These are phyloP conservation scores for Hygrophorus pudorinus DNA, from an alignment of 768 basidiomycete species.

Conservation along the genomic window DNA sequence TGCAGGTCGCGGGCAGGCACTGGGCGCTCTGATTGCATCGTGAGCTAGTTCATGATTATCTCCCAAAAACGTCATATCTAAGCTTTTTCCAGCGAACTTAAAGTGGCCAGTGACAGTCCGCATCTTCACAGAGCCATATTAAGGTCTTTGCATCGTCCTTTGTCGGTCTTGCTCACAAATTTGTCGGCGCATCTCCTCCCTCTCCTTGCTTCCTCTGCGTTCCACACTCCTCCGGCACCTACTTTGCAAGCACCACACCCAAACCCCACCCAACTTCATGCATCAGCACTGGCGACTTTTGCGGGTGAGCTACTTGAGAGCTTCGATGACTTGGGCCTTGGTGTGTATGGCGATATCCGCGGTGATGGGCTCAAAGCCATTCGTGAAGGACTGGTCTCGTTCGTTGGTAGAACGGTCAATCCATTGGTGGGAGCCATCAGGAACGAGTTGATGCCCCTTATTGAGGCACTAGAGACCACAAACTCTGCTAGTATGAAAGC, in stretches of 20 bases:
- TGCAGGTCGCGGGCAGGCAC: constrained; percentile 54
- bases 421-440: constrained; percentile 56
- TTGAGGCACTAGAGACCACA: constrained; percentile 53
- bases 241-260: constrained; percentile 40
- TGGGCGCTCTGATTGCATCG: constrained; percentile 65
- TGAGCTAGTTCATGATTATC: constrained; percentile 28
- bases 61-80: constrained; percentile 7
- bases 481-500: constrained; percentile 20
- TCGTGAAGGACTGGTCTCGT: constrained; percentile 60
- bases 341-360: constrained; percentile 48
- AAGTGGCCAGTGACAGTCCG: constrained; percentile 49
- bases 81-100: constrained; percentile 47
- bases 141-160: constrained; percentile 63
- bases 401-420: constrained; percentile 56
- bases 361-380: constrained; percentile 61
- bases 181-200: constrained; percentile 60
- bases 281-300: constrained; percentile 56
- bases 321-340: constrained; percentile 58
- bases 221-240: constrained; percentile 41
- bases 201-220: constrained; percentile 53
- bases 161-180: constrained; percentile 65
- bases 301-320: constrained; percentile 64
- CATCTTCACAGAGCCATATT: constrained; percentile 63
- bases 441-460: constrained; percentile 46
- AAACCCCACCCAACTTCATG: constrained; percentile 64